Base-by-base conservation (phyloP, 1,284 basidiomycete genomes). In the Rhodotorula sp. region DNA sequence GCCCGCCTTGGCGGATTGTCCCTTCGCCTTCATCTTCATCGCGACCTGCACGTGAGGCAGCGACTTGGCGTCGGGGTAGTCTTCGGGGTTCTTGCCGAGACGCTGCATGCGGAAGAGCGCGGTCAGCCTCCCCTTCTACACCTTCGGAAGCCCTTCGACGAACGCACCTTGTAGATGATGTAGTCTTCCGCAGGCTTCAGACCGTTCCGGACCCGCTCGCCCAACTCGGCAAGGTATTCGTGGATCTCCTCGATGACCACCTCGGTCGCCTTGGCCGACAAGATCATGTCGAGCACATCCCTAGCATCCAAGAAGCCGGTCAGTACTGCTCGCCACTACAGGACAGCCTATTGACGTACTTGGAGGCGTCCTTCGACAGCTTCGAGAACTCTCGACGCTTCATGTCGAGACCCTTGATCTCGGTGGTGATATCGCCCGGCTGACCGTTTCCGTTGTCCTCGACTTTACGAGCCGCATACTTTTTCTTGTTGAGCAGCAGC, bases 331-430 rank as follows among this genome's bases (percentile, higher is more conserved):
- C 1, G 58, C 64, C 18, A 46, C 23, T 5, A 31, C 54, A 46
- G n/a, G 18, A 59, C 2, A 57, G 16, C 46, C 1, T 8, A 16
- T 20, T 20, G 1, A 85, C 91, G 76, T 77, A 96, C 92, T 91
- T 89, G 1, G 94, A 98, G 23, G 94, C 90, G 65, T 88, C 89
- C 84, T 99, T 99, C 3, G 93, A 96, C 59, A 99, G 82, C 5
- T 87, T 87, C 77, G 91, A 97, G 82, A 93, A 99, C 81, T 99
- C 97, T 84, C 97, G 85, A 62, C 97, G 88, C 83, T 98, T 99
- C 97, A 99, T 98, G 82, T 99, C 97, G 48, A 99, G 84, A 83
- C 97, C 97, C 81, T 99, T 99, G 82, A 99, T 86, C 81, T 99
- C 97, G 1, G 88, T 91, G 54, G 63, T 58, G 39, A 79, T 73